Evolutionary conservation across 768 basidiomycete genomes (phyloP).

Genomic region (Trametopsis cervina): DNA sequence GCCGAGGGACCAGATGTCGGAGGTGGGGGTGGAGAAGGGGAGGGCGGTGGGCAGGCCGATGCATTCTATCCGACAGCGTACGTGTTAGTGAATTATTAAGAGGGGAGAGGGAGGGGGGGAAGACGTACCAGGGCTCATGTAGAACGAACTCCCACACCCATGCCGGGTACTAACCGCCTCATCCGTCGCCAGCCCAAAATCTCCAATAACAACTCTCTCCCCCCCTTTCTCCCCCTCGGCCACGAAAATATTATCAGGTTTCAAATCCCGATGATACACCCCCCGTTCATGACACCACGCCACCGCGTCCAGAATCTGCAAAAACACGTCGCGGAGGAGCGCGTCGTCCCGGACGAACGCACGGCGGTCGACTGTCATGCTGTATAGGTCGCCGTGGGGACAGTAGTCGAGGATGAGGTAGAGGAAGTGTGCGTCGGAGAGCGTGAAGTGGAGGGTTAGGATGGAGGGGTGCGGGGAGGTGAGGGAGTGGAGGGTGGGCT

Average conservation of each 20-base stretch:
- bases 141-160: constrained; percentile 17
- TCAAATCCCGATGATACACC: constrained; percentile 53
- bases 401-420: constrained; percentile 59
- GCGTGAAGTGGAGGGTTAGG: constrained; percentile 59
- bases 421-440: constrained; percentile 55
- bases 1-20: constrained; percentile 30
- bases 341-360: constrained; percentile 36
- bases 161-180: constrained; percentile 14
- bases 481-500: constrained; percentile 51
- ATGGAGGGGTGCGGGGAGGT: constrained; percentile 57
- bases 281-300: constrained; percentile 41
- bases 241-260: constrained; percentile 46
- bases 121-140: constrained; percentile 22
- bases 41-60: too few relatives aligned
- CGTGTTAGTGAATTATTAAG: too few relatives aligned
- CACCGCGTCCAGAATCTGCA: constrained; percentile 50
- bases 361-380: constrained; percentile 31
- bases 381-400: constrained; percentile 40
- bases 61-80: constrained; percentile 15
- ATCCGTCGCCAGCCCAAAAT: constrained; percentile 31
- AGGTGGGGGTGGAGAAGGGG: constrained; percentile 30
- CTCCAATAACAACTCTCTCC: constrained; percentile 34
- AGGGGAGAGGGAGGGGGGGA: too few relatives aligned
- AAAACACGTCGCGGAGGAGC: constrained; percentile 41
- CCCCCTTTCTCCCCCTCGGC: constrained; percentile 31